Evolutionary conservation across 2,329 filamentous ascomycete genomes (phyloP).

Genomic region (Raffaelea arxii): DNA sequence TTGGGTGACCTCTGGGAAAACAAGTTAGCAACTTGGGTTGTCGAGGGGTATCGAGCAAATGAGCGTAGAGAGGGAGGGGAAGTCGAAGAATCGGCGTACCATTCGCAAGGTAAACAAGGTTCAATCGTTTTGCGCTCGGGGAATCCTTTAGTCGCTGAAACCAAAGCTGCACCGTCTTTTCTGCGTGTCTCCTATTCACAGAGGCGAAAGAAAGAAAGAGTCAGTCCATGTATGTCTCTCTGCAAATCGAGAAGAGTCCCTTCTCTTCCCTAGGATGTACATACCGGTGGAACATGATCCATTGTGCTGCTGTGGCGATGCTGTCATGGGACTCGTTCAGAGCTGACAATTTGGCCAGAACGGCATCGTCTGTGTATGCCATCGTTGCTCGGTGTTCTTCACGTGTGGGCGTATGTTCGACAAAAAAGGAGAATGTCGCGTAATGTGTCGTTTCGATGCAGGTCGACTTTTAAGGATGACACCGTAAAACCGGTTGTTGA

Average conservation of each 20-base stretch:
- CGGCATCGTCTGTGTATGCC: slow-evolving; percentile 93
- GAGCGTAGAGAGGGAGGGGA: too few species aligned
- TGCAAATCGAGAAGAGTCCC: too few species aligned
- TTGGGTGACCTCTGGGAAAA: slow-evolving; percentile 71
- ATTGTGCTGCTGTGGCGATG: slow-evolving; percentile 92
- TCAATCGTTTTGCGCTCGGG: slow-evolving; percentile 74
- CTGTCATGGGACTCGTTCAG: slow-evolving; percentile 97
- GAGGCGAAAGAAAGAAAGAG: too few species aligned
- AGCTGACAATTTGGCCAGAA: slow-evolving; percentile 87
- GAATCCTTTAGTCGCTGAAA: slow-evolving; percentile 82
- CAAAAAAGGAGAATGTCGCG: neutral
- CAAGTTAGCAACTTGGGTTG: too few species aligned
- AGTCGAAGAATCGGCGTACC: too few species aligned
- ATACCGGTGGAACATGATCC: slow-evolving; percentile 99
- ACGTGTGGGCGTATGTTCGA: too few species aligned
- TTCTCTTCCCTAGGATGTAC: too few species aligned
- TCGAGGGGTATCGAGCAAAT: too few species aligned
- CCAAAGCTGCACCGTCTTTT: slow-evolving; percentile 88
- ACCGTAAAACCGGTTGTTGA: too few species aligned
- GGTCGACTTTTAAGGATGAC: too few species aligned
- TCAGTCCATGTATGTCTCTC: neutral
- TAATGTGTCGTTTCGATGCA: too few species aligned
- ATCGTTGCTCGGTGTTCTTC: slow-evolving; percentile 39
- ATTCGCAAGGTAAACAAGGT: slow-evolving; percentile 90
- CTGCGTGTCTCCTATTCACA: slow-evolving; percentile 82